Evolutionary conservation across 1,139 yeast species (phyloP), one percentile per base, ranked within the genome.

Genomic region (Pichia terricola): DNA sequence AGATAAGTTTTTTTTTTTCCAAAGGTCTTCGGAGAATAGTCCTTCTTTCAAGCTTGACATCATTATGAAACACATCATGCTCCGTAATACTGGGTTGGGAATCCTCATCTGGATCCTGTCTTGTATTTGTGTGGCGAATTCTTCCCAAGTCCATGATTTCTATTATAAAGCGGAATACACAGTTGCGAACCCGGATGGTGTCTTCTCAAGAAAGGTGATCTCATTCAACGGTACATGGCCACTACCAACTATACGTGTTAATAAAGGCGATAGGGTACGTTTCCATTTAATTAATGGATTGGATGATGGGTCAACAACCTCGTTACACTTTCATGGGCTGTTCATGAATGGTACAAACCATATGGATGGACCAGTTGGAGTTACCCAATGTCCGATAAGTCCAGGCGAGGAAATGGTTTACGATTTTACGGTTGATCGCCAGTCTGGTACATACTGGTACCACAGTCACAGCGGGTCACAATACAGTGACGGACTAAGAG

Each of bases 401-500:
- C 81, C 84, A 26, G 82, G 82, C 33, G 72, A 70, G 46, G 71
- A 85, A 1, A 74, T 73, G 57, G 58, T 77, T 34, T 83, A 82
- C 62, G 81, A 75, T 59, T 82, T 83, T 57, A 74, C 78, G 3
- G 79, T 81, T 33, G 72, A 75, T 45, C 10, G 9, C 7, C 89
- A 83, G 62, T 75, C 72, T 6, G 94, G 94, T 40, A 75, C 87
- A 10, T 83, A 69, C 61, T 83, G 91, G 94, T 82, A 82, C 63
- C 94, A 83, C 60, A 79, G 88, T n/a, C 94, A 83, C 58, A 73
- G 84, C 41, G 78, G 81, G 0, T 72, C 86, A 35, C 91, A 83
- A 61, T 81, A 80, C 53, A 79, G 84, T 52, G 94, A 83, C 59
- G 94, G 94, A 37, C 65, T 82, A 62, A 72, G 94, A 59, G 88